Evolutionary conservation across 2,329 filamentous ascomycete species (phyloP).

Genomic region (Microsporum canis): DNA sequence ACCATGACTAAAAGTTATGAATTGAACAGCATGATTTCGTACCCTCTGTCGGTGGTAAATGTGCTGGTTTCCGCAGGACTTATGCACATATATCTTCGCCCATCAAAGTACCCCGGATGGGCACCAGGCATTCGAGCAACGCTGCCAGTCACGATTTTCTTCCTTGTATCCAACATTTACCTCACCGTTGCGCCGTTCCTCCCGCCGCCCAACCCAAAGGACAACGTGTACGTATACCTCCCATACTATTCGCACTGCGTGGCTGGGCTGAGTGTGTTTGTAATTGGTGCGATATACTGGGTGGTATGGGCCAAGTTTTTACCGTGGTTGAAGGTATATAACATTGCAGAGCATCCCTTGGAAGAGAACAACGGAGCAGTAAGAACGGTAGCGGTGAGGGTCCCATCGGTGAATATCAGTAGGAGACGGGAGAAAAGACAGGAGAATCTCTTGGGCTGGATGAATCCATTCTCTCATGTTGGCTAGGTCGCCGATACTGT

Average conservation of each 20-base stretch:
- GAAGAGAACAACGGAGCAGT: neutral
- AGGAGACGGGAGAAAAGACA: neutral
- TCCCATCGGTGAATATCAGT: neutral
- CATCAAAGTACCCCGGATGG: constrained; percentile 35
- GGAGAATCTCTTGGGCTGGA: neutral
- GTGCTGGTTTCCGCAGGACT: constrained; percentile 41
- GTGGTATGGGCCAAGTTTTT: constrained; percentile 41
- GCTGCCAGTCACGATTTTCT: constrained; percentile 41
- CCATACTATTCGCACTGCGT: constrained; percentile 46
- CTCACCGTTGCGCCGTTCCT: constrained; percentile 43
- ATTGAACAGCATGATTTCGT: constrained; percentile 26
- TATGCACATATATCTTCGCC: constrained; percentile 36
- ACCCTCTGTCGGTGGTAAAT: constrained; percentile 39
- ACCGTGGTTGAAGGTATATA: constrained; percentile 37
- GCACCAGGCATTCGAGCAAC: constrained; percentile 40
- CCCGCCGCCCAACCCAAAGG: constrained; percentile 34
- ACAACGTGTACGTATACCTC: constrained; percentile 42
- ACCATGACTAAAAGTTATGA: neutral
- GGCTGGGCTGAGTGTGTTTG: constrained; percentile 42
- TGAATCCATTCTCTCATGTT: neutral
- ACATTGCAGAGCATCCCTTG: constrained; percentile 44
- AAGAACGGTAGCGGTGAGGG: neutral
- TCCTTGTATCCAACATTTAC: constrained; percentile 44
- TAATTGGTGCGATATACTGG: constrained; percentile 42
- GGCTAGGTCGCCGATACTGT: neutral